Evolutionary conservation across 2,329 filamentous ascomycete genomes (phyloP), one percentile per base, ranked within the genome.

Genomic region (Trichoderma semiorbis): DNA sequence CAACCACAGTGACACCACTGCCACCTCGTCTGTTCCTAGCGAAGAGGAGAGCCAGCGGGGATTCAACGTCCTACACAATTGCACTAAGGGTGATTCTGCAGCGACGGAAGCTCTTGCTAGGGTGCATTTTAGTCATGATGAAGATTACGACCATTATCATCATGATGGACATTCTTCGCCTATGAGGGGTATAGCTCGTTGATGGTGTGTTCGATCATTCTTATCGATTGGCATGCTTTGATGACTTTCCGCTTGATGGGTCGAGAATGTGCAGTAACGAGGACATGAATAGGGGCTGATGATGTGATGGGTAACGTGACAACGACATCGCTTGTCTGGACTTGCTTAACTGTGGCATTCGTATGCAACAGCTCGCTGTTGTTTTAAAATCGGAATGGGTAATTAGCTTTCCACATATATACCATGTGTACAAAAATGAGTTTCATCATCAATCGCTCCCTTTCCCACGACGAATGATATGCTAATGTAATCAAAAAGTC

Each of bases 111-210:
- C 53, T 30, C 39, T 39, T 65, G 50, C 62, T 36, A 61, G 74
- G 14, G 77, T 78, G n/a, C 76, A 77, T 2, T 43, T 70, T n/a
- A 80, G 74, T 7, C 76, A 76, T 8, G 76, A 74, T 2, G 50
- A 72, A 24, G 57, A 36, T 16, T 34, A 36, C 14, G 18, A 53
- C 28, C 12, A 69, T 14, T n/a, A 69, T 14, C 50, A 43, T 43
- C 64, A 26, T 1, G 30, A 26, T 1, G 30, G 18, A 43, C 36
- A 39, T 43, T 21, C 34, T 16, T 53, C 70, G 24, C 50, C 70
- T 34, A 16, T 55, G 18, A 58, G 60, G 26, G 68, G 60, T 5
- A 43, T 70, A 24, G 68, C 61, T 60, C 68, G 28, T n/a, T 70
- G 47, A 34, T 18, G 21, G 7, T 11, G 34, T 21, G 7, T 14